Evolutionary conservation across 257 asterid genomes (phyloP).

Genomic region (Solanum peruvianum): DNA sequence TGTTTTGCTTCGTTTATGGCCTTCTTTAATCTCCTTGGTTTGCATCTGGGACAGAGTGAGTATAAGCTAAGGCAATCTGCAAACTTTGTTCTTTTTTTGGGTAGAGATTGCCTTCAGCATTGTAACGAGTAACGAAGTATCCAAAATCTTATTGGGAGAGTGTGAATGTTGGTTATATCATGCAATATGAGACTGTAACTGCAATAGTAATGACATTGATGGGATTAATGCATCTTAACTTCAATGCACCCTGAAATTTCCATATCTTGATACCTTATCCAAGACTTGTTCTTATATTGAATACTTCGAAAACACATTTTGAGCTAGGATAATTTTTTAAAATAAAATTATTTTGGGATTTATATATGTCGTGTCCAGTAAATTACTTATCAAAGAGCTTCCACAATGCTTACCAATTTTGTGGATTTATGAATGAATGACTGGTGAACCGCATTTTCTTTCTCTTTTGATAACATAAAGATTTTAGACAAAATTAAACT

Average conservation of each 20-base stretch:
- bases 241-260: background rate
- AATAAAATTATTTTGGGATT: background rate
- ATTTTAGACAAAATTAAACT: background rate
- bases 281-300: background rate
- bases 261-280: background rate
- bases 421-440: background rate
- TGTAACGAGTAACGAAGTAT: background rate
- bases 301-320: background rate
- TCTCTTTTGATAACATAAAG: background rate
- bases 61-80: background rate
- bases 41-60: background rate
- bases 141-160: background rate
- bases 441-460: background rate
- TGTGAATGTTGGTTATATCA: background rate
- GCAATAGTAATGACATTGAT: background rate
- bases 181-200: background rate
- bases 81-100: background rate
- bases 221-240: background rate
- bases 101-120: background rate
- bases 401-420: background rate
- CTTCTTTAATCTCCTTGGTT: background rate
- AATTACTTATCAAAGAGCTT: background rate
- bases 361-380: background rate
- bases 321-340: background rate
- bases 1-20: background rate